Evolutionary conservation across 1,139 yeast genomes (phyloP).

Genomic region (Hyphopichia buzzinii): DNA sequence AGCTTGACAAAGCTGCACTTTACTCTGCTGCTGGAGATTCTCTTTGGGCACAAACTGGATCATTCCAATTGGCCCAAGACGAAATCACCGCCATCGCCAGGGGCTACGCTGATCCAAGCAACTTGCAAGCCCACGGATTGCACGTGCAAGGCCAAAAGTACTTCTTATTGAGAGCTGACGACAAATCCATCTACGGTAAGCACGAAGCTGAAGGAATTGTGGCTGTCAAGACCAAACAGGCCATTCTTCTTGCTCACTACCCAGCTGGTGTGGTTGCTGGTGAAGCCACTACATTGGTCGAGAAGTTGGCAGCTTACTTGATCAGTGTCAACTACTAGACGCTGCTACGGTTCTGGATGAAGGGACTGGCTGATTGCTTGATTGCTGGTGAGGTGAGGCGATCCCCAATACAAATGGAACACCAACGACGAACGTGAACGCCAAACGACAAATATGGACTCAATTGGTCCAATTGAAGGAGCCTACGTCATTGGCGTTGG

Average conservation of each 20-base stretch:
- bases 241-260: slow-evolving; percentile 91
- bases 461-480: too few relatives aligned
- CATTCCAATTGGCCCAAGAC: slow-evolving; percentile 60
- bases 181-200: slow-evolving; percentile 91
- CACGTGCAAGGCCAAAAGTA: slow-evolving; percentile 85
- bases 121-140: slow-evolving; percentile 80
- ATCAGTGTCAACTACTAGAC: slow-evolving; percentile 76
- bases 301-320: slow-evolving; percentile 91
- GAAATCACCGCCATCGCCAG: slow-evolving; percentile 74
- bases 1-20: slow-evolving; percentile 88
- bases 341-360: too few relatives aligned
- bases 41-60: slow-evolving; percentile 85
- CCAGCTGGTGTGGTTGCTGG: slow-evolving; percentile 90
- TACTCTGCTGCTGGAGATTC: slow-evolving; percentile 95
- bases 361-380: slow-evolving; percentile 1
- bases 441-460: too few relatives aligned
- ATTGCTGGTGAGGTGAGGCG: neutral
- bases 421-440: too few relatives aligned
- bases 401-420: slow-evolving; percentile 1
- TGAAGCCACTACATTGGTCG: slow-evolving; percentile 92
- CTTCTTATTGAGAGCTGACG: slow-evolving; percentile 86
- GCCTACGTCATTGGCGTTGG: too few relatives aligned
- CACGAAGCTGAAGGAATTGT: slow-evolving; percentile 83
- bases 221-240: slow-evolving; percentile 91
- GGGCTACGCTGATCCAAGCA: slow-evolving; percentile 79